A percentile compares a stretch with the other conserved stretches of the same genome.
These are phyloP conservation scores for Ambrosia artemisiifolia DNA, from an alignment of 129 eudicot species.

Conservation along the genomic window DNA sequence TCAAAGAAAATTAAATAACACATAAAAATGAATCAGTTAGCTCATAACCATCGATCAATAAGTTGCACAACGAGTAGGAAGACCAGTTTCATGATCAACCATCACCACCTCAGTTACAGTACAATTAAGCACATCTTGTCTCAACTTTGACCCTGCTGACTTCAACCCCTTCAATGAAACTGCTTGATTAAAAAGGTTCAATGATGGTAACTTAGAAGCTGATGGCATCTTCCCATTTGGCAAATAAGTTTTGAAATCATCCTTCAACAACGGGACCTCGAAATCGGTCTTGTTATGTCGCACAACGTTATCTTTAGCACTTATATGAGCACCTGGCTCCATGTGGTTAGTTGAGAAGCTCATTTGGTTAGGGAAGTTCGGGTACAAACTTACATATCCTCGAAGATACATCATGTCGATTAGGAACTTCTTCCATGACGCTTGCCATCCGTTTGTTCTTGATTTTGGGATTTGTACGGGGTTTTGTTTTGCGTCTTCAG, in stretches of 20 bases:
- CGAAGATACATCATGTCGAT: slow-evolving; percentile 96
- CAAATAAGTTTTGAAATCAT: slow-evolving; percentile 64
- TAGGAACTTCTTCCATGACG: slow-evolving; percentile 96
- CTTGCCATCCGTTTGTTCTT: slow-evolving; percentile 96
- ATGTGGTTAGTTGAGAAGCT: slow-evolving; percentile 97
- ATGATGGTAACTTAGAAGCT: slow-evolving; percentile 78
- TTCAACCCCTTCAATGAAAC: slow-evolving; percentile 81
- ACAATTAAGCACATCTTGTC: slow-evolving; percentile 85
- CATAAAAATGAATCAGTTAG: slow-evolving; percentile 19
- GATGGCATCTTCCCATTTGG: slow-evolving; percentile 88
- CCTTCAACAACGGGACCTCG: slow-evolving; percentile 84
- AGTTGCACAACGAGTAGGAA: slow-evolving; percentile 75
- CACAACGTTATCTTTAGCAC: slow-evolving; percentile 81
- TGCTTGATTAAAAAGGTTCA: slow-evolving; percentile 82
- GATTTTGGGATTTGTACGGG: slow-evolving; percentile 95
- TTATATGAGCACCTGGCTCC: slow-evolving; percentile 96
- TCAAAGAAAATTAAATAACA: slow-evolving; percentile 4
- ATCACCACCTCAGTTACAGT: slow-evolving; percentile 50
- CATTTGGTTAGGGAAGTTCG: slow-evolving; percentile 83
- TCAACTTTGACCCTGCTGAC: slow-evolving; percentile 88
- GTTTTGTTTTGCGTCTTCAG: slow-evolving; percentile 76
- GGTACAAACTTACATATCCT: slow-evolving; percentile 86
- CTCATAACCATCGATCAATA: slow-evolving; percentile 25
- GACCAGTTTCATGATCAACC: slow-evolving; percentile 75
- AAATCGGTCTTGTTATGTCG: slow-evolving; percentile 79